phyloP scores from a whole-genome alignment of 768 basidiomycete genomes.

The Punctularia strigosozonata region DNA sequence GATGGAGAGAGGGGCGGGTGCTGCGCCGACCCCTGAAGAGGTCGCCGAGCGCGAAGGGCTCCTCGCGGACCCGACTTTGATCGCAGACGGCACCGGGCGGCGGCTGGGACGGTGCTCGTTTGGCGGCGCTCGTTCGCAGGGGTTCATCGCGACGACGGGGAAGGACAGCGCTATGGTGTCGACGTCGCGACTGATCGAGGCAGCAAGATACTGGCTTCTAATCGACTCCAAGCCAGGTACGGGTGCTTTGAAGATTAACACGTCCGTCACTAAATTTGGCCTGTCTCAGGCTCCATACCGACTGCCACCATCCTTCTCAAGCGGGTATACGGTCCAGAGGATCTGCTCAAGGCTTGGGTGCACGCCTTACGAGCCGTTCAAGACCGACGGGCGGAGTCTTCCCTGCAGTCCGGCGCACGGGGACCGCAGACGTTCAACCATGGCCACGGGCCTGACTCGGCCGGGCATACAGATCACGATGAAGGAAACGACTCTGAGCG shows the following conservation, averaged over 20 bases:
- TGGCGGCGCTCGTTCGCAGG: constrained; percentile 32
- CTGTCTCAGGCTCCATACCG: not conserved
- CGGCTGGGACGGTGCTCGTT: constrained; percentile 36
- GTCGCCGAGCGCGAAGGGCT: constrained; percentile 33
- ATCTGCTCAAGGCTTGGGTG: constrained; percentile 1
- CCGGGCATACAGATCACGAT: too few relatives aligned
- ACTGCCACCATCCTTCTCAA: not conserved
- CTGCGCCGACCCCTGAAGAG: constrained; percentile 20
- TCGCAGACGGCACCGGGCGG: constrained; percentile 24
- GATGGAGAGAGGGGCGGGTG: constrained; percentile 5
- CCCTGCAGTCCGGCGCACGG: too few relatives aligned
- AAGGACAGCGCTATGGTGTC: constrained; percentile 5
- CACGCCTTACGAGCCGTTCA: constrained; percentile 7
- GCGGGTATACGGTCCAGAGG: not conserved
- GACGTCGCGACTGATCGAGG: not conserved
- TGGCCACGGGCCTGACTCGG: too few relatives aligned
- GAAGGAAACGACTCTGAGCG: too few relatives aligned
- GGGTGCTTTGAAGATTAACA: not conserved
- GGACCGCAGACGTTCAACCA: too few relatives aligned
- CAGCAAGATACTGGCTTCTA: not conserved
- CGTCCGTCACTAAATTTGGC: not conserved
- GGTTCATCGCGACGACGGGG: constrained; percentile 18
- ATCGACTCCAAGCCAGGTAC: not conserved
- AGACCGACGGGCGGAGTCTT: constrained; percentile 19
- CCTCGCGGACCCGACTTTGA: constrained; percentile 24